Evolutionary conservation across 1,139 yeast genomes (phyloP).

Genomic region (Magnusiomyces tetraspermus): DNA sequence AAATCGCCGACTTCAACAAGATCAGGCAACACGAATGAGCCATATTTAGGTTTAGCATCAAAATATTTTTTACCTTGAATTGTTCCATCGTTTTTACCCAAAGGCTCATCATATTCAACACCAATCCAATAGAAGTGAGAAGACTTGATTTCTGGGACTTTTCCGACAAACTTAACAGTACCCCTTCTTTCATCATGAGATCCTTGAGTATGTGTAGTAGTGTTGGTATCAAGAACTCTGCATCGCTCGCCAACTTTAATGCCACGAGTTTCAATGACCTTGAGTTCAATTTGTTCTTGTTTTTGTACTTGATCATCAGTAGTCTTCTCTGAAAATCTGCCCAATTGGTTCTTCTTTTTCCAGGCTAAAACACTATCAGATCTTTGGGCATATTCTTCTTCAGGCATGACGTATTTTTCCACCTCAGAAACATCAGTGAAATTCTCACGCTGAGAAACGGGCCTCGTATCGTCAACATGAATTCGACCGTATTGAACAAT

Average conservation of each 20-base stretch:
- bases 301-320: conserved; percentile 37
- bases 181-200: conserved; percentile 49
- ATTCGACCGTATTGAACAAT: conserved; percentile 29
- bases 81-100: conserved; percentile 75
- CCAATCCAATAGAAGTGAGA: conserved; percentile 55
- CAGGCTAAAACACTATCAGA: conserved; percentile 60
- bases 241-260: conserved; percentile 32
- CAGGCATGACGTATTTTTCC: conserved; percentile 46
- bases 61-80: conserved; percentile 60
- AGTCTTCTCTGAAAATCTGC: conserved; percentile 46
- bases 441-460: conserved; percentile 27
- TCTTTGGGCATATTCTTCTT: conserved; percentile 56
- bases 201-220: conserved; percentile 33
- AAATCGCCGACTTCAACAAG: conserved; percentile 33
- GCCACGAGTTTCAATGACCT: conserved; percentile 30
- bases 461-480: conserved; percentile 33
- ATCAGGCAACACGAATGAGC: conserved; percentile 38
- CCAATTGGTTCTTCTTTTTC: conserved; percentile 60
- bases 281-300: conserved; percentile 23
- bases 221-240: conserved; percentile 20
- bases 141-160: conserved; percentile 45
- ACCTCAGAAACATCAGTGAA: conserved; percentile 33
- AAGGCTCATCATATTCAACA: conserved; percentile 50
- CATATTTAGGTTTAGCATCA: conserved; percentile 42
- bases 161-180: conserved; percentile 55